Conservation (phyloP, 2,329 filamentous ascomycete genomes). For the Cordyceps cateniannulata region DNA sequence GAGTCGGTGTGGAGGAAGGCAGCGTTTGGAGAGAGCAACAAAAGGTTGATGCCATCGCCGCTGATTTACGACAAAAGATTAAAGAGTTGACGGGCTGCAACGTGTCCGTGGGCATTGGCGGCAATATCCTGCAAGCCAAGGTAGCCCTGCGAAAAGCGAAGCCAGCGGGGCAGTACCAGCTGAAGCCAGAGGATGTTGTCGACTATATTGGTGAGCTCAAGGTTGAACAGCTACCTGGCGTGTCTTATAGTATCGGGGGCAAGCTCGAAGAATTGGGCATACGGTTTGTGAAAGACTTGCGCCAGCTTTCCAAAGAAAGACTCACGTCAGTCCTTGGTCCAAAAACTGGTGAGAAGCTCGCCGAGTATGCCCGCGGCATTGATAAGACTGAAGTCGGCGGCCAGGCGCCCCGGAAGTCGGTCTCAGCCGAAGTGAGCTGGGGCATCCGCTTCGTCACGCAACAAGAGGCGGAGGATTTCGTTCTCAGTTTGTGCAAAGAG, state of each 20-base stretch:
- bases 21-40: slow-evolving; percentile 72
- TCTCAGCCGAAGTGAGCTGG: slow-evolving; percentile 97
- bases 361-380: slow-evolving; percentile 84
- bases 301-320: slow-evolving; percentile 68
- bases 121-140: slow-evolving; percentile 86
- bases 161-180: slow-evolving; percentile 84
- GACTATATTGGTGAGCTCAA: slow-evolving; percentile 70
- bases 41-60: slow-evolving; percentile 64
- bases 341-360: slow-evolving; percentile 87
- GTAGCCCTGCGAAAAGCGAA: slow-evolving; percentile 87
- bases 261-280: slow-evolving; percentile 86
- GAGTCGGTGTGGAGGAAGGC: slow-evolving; percentile 55
- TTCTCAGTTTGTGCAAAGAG: slow-evolving; percentile 78
- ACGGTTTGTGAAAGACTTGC: slow-evolving; percentile 75
- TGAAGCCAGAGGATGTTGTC: slow-evolving; percentile 74
- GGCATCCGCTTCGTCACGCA: slow-evolving; percentile 91
- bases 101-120: slow-evolving; percentile 88
- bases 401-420: slow-evolving; percentile 80
- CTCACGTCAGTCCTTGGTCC: slow-evolving; percentile 71
- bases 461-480: slow-evolving; percentile 87
- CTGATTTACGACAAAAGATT: slow-evolving; percentile 59
- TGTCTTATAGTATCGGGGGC: slow-evolving; percentile 82
- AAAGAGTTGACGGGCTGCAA: slow-evolving; percentile 72
- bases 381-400: slow-evolving; percentile 82
- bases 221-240: slow-evolving; percentile 79